Evolutionary conservation across 2,329 filamentous ascomycete species (phyloP).

Genomic region (Trichophyton schoenleinii): DNA sequence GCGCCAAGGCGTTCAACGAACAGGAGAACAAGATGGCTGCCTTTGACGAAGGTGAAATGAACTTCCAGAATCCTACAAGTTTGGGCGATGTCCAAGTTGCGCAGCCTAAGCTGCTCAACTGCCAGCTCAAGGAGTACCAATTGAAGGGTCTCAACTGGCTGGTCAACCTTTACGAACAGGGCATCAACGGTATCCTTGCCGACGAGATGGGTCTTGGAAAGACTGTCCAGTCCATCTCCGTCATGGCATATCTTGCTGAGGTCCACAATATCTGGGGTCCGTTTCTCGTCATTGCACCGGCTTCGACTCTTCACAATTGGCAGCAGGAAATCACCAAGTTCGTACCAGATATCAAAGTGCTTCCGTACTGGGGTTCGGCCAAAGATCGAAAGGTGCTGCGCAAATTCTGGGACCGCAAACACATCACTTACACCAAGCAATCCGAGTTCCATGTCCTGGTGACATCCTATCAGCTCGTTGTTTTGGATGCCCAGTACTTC

Average conservation of each 20-base stretch:
- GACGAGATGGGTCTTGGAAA: constrained; percentile 99
- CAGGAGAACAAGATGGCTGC: constrained; percentile 51
- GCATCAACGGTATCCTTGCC: constrained; percentile 91
- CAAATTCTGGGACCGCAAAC: constrained; percentile 98
- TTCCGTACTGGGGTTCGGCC: constrained; percentile 95
- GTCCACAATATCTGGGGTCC: constrained; percentile 95
- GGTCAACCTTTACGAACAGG: constrained; percentile 96
- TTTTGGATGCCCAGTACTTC: constrained; percentile 78
- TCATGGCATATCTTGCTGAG: constrained; percentile 97
- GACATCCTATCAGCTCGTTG: constrained; percentile 93
- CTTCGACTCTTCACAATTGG: constrained; percentile 63
- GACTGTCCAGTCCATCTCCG: constrained; percentile 95
- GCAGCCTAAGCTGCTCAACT: constrained; percentile 84
- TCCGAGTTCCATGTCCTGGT: constrained; percentile 92
- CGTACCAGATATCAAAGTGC: constrained; percentile 83
- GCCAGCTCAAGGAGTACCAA: constrained; percentile 96
- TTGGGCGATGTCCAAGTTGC: constrained; percentile 88
- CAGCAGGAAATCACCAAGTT: constrained; percentile 96
- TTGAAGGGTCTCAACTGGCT: constrained; percentile 99
- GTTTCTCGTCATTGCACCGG: constrained; percentile 78
- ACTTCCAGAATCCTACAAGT: constrained; percentile 96
- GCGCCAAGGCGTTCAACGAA: constrained; percentile 86
- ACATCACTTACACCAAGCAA: constrained; percentile 86
- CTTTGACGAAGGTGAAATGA: constrained; percentile 94
- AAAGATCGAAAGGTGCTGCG: constrained; percentile 89